Evolutionary conservation across 2,329 filamentous ascomycete genomes (phyloP), one percentile per base, ranked within the genome.

Genomic region (Didymella keratinophila): DNA sequence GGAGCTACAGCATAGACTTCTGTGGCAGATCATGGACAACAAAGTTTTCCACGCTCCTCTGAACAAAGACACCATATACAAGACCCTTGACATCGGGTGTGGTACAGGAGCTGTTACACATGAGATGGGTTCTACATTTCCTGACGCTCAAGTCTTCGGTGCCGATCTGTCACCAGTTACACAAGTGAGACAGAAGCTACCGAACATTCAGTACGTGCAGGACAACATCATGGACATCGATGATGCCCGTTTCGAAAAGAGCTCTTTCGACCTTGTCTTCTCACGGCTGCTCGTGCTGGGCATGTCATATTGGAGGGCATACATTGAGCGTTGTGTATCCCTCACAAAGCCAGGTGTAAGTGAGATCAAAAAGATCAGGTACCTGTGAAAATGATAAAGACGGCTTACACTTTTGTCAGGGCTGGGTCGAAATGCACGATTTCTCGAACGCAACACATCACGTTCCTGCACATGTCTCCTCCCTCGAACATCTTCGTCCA

Each of bases 231-330:
- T 53, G 43, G 25, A 53, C 4, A 18, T 41, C 12, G 11, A 25
- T 6, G 50, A 59, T 48, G 21, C 47, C 4, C 85, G 86, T 67
- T 78, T 52, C 82, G 82, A 49, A 70, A 77, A 14, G 71, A 79
- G 32, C 68, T 53, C 72, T 11, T 86, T 84, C 66, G 85, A 87
- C 70, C 81, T 84, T 64, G 81, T 87, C 80, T 78, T 82, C 81
- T 67, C 80, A 74, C 66, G 81, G 64, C 59, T 82, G 78, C 77
- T 84, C 78, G 64, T 79, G 66, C 79, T 80, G 28, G 79, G 81
- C 28, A 79, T 89, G 34, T 74, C 78, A 9, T 78, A 87, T 65
- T 85, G 85, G 70, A 74, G 75, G 4, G 70, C 73, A 12, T 73
- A 87, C 50, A 64, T 41, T 25, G 45, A 48, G 36, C 44, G 37